phyloP scores from a whole-genome alignment of 768 basidiomycete genomes.

The Xerocomellus intermedius region DNA sequence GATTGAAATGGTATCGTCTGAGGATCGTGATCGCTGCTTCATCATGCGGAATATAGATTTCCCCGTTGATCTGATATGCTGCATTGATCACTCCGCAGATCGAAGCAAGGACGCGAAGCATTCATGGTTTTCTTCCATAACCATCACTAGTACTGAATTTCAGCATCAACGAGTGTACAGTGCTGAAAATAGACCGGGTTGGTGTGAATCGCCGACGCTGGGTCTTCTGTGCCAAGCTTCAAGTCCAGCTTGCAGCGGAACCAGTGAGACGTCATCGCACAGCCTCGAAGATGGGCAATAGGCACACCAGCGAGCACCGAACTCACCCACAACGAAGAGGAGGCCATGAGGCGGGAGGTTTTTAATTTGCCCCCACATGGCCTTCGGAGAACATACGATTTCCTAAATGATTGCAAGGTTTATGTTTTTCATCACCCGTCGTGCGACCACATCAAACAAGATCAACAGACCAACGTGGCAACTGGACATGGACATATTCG shows the following conservation, averaged over 20 bases:
- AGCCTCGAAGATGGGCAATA: not conserved
- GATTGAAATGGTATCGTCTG: conserved; percentile 1
- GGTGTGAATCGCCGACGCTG: not conserved
- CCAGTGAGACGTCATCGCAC: conserved; percentile 1
- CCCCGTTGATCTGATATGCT: conserved; percentile 20
- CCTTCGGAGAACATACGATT: conserved; percentile 1
- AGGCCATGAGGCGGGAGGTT: conserved; percentile 14
- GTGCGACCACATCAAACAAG: conserved; percentile 3
- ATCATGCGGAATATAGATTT: not conserved
- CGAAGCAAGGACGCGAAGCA: conserved; percentile 17
- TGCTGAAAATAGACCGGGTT: not conserved
- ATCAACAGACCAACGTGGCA: conserved; percentile 16
- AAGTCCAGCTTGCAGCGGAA: not conserved
- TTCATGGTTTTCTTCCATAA: conserved; percentile 22
- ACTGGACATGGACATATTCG: conserved; percentile 12
- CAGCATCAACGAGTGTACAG: conserved; percentile 6
- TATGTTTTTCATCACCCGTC: conserved; percentile 10
- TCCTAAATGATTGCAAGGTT: conserved; percentile 17
- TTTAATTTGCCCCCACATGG: conserved; percentile 3
- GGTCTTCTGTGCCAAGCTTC: not conserved
- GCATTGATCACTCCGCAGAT: conserved; percentile 26
- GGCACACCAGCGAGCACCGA: not conserved
- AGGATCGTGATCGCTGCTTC: conserved; percentile 6
- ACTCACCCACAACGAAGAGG: not conserved
- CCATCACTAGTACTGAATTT: conserved; percentile 22